Evolutionary conservation across 768 basidiomycete genomes (phyloP).

Genomic region (Leucogyrophana mollusca): DNA sequence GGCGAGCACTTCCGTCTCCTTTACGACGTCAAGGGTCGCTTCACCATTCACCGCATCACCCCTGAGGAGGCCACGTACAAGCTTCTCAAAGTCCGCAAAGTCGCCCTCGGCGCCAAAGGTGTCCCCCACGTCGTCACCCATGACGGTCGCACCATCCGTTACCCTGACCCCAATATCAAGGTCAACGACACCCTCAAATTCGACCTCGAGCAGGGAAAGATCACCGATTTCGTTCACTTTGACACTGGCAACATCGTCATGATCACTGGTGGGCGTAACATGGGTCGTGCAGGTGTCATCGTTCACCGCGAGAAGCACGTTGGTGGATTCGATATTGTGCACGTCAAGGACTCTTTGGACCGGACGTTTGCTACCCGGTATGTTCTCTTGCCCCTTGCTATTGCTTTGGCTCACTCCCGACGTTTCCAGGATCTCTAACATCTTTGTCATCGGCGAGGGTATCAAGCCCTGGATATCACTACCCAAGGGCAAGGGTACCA

Average conservation of each 20-base stretch:
- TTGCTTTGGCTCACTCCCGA: background rate
- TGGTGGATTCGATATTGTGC: conserved; percentile 98
- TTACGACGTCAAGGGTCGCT: conserved; percentile 99
- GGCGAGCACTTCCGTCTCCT: conserved; percentile 99
- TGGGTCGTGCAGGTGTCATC: conserved; percentile 97
- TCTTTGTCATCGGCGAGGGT: conserved; percentile 97
- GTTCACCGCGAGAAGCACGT: conserved; percentile 96
- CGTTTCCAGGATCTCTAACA: conserved; percentile 78
- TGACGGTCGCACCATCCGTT: conserved; percentile 99
- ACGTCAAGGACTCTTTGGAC: conserved; percentile 94
- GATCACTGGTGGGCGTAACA: conserved; percentile 99
- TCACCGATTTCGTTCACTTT: conserved; percentile 90
- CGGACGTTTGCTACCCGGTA: conserved; percentile 97
- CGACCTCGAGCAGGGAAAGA: conserved; percentile 93
- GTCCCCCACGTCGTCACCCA: conserved; percentile 98
- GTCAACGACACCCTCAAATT: conserved; percentile 98
- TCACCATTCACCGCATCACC: conserved; percentile 99
- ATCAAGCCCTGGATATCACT: conserved; percentile 95
- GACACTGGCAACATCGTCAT: conserved; percentile 97
- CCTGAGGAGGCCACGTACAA: conserved; percentile 97
- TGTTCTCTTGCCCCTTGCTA: conserved; percentile 22
- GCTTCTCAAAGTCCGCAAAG: conserved; percentile 90
- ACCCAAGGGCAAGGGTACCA: conserved; percentile 96
- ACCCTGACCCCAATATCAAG: conserved; percentile 93
- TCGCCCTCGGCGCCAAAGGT: conserved; percentile 89